Conservation (phyloP, 139 green algal species). For the Deuterostichococcus epilithicus region DNA sequence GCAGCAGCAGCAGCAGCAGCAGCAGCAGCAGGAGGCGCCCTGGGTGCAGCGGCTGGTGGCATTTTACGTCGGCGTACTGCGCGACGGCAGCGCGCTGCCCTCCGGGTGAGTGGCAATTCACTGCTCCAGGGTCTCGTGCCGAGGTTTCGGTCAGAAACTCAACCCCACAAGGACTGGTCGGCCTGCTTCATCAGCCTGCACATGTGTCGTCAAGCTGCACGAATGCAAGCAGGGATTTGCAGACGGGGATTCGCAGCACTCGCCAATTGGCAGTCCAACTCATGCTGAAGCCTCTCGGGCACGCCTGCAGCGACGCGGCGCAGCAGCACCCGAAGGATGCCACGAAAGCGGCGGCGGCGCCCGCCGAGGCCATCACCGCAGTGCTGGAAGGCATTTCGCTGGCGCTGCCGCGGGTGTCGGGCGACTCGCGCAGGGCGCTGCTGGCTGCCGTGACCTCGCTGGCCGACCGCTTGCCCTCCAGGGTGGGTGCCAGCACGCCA, state of each 20-base stretch:
- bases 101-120: background rate
- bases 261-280: too few species aligned
- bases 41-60: conserved; percentile 21
- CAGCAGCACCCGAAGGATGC: background rate
- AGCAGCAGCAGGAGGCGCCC: too few species aligned
- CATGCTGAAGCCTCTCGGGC: too few species aligned
- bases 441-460: background rate
- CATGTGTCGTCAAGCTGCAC: too few species aligned
- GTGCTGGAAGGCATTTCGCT: background rate
- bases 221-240: too few species aligned
- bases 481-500: too few species aligned
- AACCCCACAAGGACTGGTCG: too few species aligned
- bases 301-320: background rate
- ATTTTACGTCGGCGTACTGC: conserved; percentile 24
- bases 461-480: background rate
- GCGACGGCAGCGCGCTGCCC: conserved; percentile 22
- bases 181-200: too few species aligned
- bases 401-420: background rate
- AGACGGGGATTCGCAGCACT: too few species aligned
- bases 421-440: background rate
- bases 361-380: background rate
- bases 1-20: background rate
- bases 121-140: too few species aligned
- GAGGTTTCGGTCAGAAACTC: too few species aligned
- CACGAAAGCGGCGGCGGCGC: too few species aligned